Base-by-base conservation (phyloP, 352 stramenopile genomes). In the Phytophthora ohioensis region DNA sequence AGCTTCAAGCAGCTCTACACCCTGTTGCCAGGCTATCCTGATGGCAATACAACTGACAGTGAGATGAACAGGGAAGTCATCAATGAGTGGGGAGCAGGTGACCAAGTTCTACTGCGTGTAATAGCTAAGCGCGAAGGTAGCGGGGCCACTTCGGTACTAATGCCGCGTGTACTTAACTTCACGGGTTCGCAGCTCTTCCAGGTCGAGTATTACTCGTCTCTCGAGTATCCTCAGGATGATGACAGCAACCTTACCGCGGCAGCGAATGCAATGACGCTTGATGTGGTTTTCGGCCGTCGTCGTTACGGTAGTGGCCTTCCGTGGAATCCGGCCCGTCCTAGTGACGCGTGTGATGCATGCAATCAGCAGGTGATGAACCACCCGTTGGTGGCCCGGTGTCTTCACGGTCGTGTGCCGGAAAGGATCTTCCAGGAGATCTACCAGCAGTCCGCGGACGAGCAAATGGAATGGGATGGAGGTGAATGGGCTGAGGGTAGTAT, bases 1-100 rank as follows among this genome's bases (percentile, higher is more conserved):
- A 89, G 81, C 62, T 83, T 89, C 66, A 87, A 87, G 65, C 81
- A 87, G 59, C 68, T 89, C 6, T 86, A 80, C 70, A 86, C 81
- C 39, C 42, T 85, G 10, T 56, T 87, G n/a, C 74, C 81, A 1
- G 75, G 70, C 10, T 83, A 78, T 53, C 67, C 59, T 7, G 46
- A 52, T 41, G 67, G 60, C 49, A 71, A 78, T 31, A 61, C 57
- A 15, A 59, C 53, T 0, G 56, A 73, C n/a, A 36, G 49, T 3
- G 57, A 49, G 21, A 39, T 77, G 30, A 67, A 77, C 47, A 48
- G 49, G 12, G 64, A 67, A 4, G 57, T 75, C n/a, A 81, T 82
- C 47, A 81, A 57, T 12, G 66, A 69, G 27, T 74, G 67, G 60
- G 59, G 54, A 13, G 21, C 48, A 13, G 75, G 61, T 3, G 79